Evolutionary conservation across 2,329 filamentous ascomycete species (phyloP).

Genomic region (Coniochaeta sp.): DNA sequence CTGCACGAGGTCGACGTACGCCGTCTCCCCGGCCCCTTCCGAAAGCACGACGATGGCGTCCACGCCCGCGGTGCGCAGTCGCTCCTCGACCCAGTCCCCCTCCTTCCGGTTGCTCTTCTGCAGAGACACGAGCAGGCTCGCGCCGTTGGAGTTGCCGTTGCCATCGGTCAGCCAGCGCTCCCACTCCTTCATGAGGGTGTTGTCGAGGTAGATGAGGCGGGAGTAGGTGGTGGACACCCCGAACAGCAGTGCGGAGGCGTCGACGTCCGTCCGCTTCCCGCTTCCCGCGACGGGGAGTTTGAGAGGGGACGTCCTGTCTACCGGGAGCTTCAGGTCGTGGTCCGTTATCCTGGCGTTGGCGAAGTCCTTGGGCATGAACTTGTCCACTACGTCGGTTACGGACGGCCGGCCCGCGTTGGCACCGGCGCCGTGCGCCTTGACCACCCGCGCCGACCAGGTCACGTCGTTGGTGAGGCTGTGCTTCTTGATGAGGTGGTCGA

Average conservation of each 20-base stretch:
- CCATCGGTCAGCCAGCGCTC: constrained; percentile 38
- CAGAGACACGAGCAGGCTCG: constrained; percentile 32
- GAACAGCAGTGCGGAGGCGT: constrained; percentile 33
- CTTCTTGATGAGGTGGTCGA: constrained; percentile 17
- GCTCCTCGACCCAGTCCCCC: constrained; percentile 19
- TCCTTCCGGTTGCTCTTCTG: constrained; percentile 28
- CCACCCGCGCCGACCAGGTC: constrained; percentile 15
- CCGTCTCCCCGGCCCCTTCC: constrained; percentile 19
- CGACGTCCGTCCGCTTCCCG: constrained; percentile 21
- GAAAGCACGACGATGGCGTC: constrained; percentile 25
- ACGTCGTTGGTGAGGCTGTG: constrained; percentile 17
- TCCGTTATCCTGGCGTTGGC: constrained; percentile 7
- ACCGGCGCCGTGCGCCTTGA: constrained; percentile 10
- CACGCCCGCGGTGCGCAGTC: constrained; percentile 29
- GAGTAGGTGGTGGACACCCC: constrained; percentile 36
- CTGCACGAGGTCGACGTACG: constrained; percentile 8
- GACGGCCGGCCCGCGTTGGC: constrained; percentile 10
- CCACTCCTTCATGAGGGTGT: constrained; percentile 34
- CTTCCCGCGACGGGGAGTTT: constrained; percentile 25
- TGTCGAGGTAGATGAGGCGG: constrained; percentile 29
- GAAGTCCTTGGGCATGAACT: constrained; percentile 13
- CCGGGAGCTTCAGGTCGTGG: constrained; percentile 21
- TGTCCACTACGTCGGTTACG: constrained; percentile 11
- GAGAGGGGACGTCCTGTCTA: too few species aligned
- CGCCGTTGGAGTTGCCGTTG: constrained; percentile 32